Base-by-base conservation (phyloP, 371 early-diverging fungal genomes). In the Batkoa obscura region DNA sequence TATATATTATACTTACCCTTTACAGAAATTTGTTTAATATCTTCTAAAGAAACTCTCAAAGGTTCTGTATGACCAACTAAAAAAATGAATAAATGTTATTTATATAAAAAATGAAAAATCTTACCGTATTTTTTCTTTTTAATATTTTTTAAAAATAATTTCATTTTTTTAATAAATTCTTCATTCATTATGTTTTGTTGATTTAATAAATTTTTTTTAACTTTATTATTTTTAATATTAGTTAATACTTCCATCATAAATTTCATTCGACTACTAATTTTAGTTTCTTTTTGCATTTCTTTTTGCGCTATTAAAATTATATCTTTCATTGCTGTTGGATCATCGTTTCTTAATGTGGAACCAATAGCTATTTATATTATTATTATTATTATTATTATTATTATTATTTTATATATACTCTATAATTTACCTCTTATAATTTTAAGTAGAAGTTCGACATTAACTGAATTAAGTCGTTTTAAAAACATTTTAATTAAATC, bases 161-260 rank as follows among this genome's bases (percentile, higher is more conserved):
- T 88, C 74, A 94, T 78, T 60, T 76, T 73, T 17, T 68, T 64
- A n/a, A 80, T 74, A 55, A 76, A 72, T 15, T 85, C 88, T 31
- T 73, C 67, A 48, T 65, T 73, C 17, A 63, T 48, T 45, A 72
- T 74, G 2, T 68, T 65, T 2, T 69, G 68, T 1, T 71, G 68
- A n/a, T 69, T 62, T 31, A 73, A 71, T 53, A 70, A 68, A 48
- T 72, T 64, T 15, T 71, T 67, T 69, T 86, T 83, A 63, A 86
- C 75, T 60, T 87, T 81, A 73, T 96, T 96, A 66, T 94, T 91
- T 66, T 89, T 93, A 42, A 96, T 71, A 55, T 89, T 84, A 48
- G 79, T 75, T 54, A 96, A 71, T 8, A 84, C 86, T 68, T 96
- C 97, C 42, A 94, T 68, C 91, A 96, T 84, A 64, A 92, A 96